phyloP scores from a whole-genome alignment of 495 filamentous ascomycete genomes.

The Podospora australis region DNA sequence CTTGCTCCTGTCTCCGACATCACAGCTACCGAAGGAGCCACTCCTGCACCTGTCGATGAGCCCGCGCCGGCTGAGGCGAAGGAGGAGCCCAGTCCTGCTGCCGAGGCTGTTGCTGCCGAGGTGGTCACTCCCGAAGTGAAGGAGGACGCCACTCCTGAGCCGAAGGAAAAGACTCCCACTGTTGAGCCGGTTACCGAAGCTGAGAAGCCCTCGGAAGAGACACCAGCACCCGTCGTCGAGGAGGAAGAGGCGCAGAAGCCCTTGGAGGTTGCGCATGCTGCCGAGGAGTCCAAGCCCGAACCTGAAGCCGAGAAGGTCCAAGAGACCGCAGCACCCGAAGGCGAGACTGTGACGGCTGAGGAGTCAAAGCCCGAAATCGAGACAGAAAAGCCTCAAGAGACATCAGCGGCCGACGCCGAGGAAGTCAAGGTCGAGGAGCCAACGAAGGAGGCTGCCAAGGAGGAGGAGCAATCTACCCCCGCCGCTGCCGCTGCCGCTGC shows the following conservation, averaged over 20 bases:
- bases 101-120: constrained; percentile 2
- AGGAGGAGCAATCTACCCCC: neutral
- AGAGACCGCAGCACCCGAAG: neutral
- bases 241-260: neutral
- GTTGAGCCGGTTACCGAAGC: neutral
- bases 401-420: constrained; percentile 8
- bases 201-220: neutral
- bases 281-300: neutral
- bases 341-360: too few species aligned
- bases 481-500: neutral
- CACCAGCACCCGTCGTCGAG: neutral
- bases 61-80: constrained; percentile 1
- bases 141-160: neutral
- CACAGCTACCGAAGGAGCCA: constrained; percentile 1
- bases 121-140: too few species aligned
- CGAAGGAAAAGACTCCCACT: constrained; percentile 1
- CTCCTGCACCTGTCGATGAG: neutral
- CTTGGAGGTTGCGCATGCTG: neutral
- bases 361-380: neutral
- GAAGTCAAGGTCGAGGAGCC: neutral
- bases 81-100: constrained; percentile 5
- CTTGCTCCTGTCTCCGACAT: neutral
- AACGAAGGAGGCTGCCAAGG: neutral
- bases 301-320: constrained; percentile 1
- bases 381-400: neutral